Conservation (phyloP, 2,329 filamentous ascomycete genomes). For the Colletotrichum spaethianum region DNA sequence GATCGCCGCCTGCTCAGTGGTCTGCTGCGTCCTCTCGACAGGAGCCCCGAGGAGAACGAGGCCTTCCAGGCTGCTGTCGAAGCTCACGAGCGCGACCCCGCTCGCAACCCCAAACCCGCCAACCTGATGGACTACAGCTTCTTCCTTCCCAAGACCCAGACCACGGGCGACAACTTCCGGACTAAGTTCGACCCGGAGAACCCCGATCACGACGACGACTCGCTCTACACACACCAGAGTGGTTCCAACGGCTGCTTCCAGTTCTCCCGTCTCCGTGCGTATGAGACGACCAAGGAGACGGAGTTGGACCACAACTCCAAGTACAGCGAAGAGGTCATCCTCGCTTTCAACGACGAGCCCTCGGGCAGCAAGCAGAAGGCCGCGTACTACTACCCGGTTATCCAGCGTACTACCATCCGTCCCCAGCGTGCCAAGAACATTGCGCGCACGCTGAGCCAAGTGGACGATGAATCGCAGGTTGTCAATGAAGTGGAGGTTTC, state of each 20-base stretch:
- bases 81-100: constrained; percentile 70
- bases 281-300: constrained; percentile 73
- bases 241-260: constrained; percentile 67
- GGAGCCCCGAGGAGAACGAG: constrained; percentile 67
- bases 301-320: constrained; percentile 71
- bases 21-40: constrained; percentile 73
- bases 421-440: constrained; percentile 76
- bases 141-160: constrained; percentile 68
- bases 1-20: constrained; percentile 74
- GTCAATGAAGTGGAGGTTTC: constrained; percentile 70
- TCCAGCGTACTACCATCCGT: constrained; percentile 74
- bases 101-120: constrained; percentile 68
- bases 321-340: constrained; percentile 75
- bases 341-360: constrained; percentile 69
- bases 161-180: constrained; percentile 69
- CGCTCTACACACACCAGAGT: constrained; percentile 68
- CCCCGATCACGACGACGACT: constrained; percentile 66
- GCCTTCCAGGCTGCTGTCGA: constrained; percentile 65
- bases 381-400: constrained; percentile 78
- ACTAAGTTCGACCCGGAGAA: constrained; percentile 72
- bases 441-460: constrained; percentile 64
- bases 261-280: constrained; percentile 74
- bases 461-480: constrained; percentile 63
- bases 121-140: constrained; percentile 77
- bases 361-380: constrained; percentile 64